These are phyloP conservation scores for Lolium perenne DNA, from an alignment of 176 grass and related monocot genomes.

Conservation along the genomic window DNA sequence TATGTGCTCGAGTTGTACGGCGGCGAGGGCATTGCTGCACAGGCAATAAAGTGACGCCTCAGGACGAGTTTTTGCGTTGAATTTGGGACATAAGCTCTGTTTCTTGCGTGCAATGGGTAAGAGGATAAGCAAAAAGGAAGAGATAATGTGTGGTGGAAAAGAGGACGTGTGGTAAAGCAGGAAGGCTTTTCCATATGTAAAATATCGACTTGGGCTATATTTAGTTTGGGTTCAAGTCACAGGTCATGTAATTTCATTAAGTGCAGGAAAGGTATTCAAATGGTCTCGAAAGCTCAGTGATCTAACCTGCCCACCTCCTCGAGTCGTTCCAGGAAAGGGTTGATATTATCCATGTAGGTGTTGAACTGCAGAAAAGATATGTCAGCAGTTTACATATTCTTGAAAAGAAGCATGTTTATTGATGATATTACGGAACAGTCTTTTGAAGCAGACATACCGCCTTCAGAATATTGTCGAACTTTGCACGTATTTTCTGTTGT, in stretches of 20 bases:
- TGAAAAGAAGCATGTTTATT: conserved; percentile 4
- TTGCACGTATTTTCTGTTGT: conserved; percentile 50
- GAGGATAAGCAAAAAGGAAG: too few relatives aligned
- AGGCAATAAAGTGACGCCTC: too few relatives aligned
- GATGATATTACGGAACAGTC: not conserved
- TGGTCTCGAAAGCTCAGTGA: not conserved
- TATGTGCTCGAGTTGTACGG: too few relatives aligned
- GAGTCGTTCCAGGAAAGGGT: conserved; percentile 41
- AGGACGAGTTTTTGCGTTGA: too few relatives aligned
- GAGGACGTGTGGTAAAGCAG: too few relatives aligned
- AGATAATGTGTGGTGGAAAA: too few relatives aligned
- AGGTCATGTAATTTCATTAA: not conserved
- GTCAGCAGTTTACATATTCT: not conserved
- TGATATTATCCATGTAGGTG: conserved; percentile 24
- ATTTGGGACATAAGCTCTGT: too few relatives aligned
- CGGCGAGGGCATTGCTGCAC: too few relatives aligned
- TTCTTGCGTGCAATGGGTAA: too few relatives aligned
- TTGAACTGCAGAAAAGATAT: conserved; percentile 49
- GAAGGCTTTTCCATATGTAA: not conserved
- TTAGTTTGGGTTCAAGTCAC: conserved; percentile 2
- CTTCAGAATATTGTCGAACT: conserved; percentile 48
- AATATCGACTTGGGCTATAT: not conserved
- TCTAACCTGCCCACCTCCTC: conserved; percentile 43
- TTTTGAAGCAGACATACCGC: conserved; percentile 46
- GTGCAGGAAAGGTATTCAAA: not conserved